Conservation (phyloP, 2,329 filamentous ascomycete species). For the Ascochyta rabiei region DNA sequence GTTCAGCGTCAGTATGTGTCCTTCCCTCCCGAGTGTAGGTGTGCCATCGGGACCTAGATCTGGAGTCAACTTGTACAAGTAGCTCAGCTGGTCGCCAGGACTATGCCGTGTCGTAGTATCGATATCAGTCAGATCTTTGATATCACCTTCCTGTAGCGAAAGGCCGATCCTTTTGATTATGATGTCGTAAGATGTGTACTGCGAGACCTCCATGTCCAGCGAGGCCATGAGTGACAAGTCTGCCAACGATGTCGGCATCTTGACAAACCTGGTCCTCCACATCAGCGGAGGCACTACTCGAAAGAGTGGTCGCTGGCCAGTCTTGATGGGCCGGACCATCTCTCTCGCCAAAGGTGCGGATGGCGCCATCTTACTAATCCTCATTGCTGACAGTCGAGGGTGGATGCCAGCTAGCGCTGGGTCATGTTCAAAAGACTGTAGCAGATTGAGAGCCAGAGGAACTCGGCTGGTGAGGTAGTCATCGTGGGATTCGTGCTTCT, state of each 20-base stretch:
- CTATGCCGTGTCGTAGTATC: slow-evolving; percentile 66
- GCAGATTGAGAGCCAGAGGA: slow-evolving; percentile 75
- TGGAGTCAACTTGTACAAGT: slow-evolving; percentile 69
- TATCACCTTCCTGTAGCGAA: slow-evolving; percentile 61
- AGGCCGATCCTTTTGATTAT: slow-evolving; percentile 65
- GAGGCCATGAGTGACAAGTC: slow-evolving; percentile 67
- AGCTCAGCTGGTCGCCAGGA: slow-evolving; percentile 75
- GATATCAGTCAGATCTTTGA: slow-evolving; percentile 58
- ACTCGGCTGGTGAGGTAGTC: slow-evolving; percentile 74
- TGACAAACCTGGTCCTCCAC: slow-evolving; percentile 73
- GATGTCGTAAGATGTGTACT: slow-evolving; percentile 71
- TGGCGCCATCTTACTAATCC: slow-evolving; percentile 76
- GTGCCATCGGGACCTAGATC: slow-evolving; percentile 52
- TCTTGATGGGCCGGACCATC: slow-evolving; percentile 67
- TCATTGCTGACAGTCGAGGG: slow-evolving; percentile 73
- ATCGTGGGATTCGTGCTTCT: slow-evolving; percentile 53
- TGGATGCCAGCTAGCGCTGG: slow-evolving; percentile 65
- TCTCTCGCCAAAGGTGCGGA: slow-evolving; percentile 66
- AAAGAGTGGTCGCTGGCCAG: slow-evolving; percentile 66
- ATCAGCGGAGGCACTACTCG: slow-evolving; percentile 73
- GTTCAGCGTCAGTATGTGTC: slow-evolving; percentile 59
- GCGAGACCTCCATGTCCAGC: slow-evolving; percentile 75
- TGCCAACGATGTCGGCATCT: slow-evolving; percentile 63
- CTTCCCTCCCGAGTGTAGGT: slow-evolving; percentile 51
- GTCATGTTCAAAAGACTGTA: slow-evolving; percentile 74